Percentiles rank a stretch among this genome's conserved stretches.
Conservation (phyloP, 148 eudicot species). For the Fallopia convolvulus region DNA sequence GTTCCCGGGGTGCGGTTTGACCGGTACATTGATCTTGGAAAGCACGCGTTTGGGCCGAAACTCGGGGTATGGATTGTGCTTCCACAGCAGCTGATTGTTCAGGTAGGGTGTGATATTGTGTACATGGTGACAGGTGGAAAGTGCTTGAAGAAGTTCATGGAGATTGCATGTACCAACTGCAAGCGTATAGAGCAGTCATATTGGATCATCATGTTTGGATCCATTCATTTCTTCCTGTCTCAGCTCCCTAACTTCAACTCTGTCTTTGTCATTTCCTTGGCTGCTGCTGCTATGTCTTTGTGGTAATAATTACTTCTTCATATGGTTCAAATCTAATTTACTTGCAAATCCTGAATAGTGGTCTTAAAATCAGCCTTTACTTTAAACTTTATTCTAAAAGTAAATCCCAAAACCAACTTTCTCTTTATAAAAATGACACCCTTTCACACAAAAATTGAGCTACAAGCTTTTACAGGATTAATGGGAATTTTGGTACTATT, state of each 20-base stretch:
- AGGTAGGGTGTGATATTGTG: conserved; percentile 80
- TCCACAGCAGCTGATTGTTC: conserved; percentile 92
- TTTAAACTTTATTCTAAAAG: too few species aligned
- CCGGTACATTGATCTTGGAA: conserved; percentile 58
- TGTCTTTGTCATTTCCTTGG: conserved; percentile 66
- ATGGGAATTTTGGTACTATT: too few species aligned
- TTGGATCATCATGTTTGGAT: conserved; percentile 87
- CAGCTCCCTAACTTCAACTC: conserved; percentile 91
- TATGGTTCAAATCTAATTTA: not conserved
- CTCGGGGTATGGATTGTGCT: conserved; percentile 87
- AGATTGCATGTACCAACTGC: conserved; percentile 62
- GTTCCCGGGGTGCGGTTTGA: conserved; percentile 80
- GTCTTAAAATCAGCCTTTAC: too few species aligned
- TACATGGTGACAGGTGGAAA: conserved; percentile 95
- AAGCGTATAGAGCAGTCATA: conserved; percentile 51
- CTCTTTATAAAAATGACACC: too few species aligned
- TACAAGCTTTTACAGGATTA: too few species aligned
- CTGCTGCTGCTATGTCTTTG: conserved; percentile 90
- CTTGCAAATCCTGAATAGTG: not conserved
- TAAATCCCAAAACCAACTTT: too few species aligned
- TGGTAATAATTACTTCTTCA: conserved; percentile 48
- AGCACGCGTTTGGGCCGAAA: conserved; percentile 74
- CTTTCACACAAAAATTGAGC: too few species aligned
- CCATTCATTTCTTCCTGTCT: conserved; percentile 67
- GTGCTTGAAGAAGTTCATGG: conserved; percentile 81